Evolutionary conservation across 192 early-diverging fungal species (phyloP).

Genomic region (Entrophospora sp.): DNA sequence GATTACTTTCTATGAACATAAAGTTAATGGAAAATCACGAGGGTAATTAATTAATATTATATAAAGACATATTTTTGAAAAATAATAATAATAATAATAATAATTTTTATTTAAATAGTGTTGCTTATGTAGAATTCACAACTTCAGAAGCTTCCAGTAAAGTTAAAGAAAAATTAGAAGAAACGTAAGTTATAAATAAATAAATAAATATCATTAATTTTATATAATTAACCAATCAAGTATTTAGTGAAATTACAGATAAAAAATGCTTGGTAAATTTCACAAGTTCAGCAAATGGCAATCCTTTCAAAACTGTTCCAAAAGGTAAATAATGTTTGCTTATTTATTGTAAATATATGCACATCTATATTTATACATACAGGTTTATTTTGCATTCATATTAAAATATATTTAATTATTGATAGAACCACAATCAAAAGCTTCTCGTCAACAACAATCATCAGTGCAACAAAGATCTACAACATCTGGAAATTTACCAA

Average conservation of each 20-base stretch:
- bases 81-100: background rate
- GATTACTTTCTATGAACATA: conserved; percentile 51
- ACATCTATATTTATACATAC: too few relatives aligned
- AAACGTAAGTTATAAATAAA: conserved; percentile 23
- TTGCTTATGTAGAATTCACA: conserved; percentile 48
- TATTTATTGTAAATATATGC: too few relatives aligned
- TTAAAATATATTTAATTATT: background rate
- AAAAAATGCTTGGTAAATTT: conserved; percentile 27
- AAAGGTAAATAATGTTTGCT: conserved; percentile 24
- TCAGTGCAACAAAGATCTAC: conserved; percentile 12
- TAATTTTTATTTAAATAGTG: conserved; percentile 13
- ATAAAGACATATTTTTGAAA: background rate
- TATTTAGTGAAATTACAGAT: conserved; percentile 23
- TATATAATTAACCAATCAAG: background rate
- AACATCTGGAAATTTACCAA: conserved; percentile 7
- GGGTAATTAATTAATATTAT: conserved; percentile 23
- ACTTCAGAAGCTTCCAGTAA: conserved; percentile 28
- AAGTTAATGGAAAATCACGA: conserved; percentile 58
- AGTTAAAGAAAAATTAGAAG: conserved; percentile 36
- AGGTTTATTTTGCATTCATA: too few relatives aligned
- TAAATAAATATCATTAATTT: background rate
- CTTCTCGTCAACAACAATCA: conserved; percentile 19
- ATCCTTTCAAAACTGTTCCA: conserved; percentile 34
- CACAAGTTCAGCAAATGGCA: conserved; percentile 26
- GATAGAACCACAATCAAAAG: conserved; percentile 23